Evolutionary conservation across 805 yeast species (phyloP).

Genomic region (Candida gorgasii): DNA sequence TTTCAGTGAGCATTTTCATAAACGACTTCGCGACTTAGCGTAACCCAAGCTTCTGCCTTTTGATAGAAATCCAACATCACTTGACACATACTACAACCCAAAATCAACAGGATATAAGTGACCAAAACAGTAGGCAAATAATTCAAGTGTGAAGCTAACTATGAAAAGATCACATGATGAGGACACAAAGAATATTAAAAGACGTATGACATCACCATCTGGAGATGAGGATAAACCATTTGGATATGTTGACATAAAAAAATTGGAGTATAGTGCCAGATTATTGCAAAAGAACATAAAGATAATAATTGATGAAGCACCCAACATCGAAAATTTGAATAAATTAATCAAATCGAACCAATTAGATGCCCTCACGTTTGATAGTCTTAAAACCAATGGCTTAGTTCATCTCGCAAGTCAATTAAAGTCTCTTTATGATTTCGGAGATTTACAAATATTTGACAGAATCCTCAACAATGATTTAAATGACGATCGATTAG

Average conservation of each 20-base stretch:
- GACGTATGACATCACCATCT: constrained; percentile 16
- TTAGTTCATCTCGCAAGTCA: constrained; percentile 61
- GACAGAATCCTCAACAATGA: constrained; percentile 29
- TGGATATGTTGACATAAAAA: constrained; percentile 40
- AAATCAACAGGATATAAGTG: no score
- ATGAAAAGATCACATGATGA: constrained; percentile 4
- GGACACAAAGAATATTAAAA: constrained; percentile 3
- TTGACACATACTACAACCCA: no score
- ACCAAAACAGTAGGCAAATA: no score
- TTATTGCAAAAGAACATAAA: constrained; percentile 51
- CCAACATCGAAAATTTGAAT: constrained; percentile 47
- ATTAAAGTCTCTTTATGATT: constrained; percentile 53
- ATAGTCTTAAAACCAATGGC: constrained; percentile 52
- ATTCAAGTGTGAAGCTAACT: neutral
- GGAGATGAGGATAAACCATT: constrained; percentile 11
- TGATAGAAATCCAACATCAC: no score
- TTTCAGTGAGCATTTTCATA: constrained; percentile 4
- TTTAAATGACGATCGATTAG: constrained; percentile 7
- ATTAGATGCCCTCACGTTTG: constrained; percentile 44
- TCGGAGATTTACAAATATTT: constrained; percentile 52
- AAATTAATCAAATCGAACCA: constrained; percentile 28
- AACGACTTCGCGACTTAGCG: no score
- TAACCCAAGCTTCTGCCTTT: neutral
- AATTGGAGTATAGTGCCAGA: constrained; percentile 40
- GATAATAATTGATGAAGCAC: constrained; percentile 56